Base-by-base conservation (phyloP, 805 yeast genomes). In the Ogataea paradorogensis region DNA sequence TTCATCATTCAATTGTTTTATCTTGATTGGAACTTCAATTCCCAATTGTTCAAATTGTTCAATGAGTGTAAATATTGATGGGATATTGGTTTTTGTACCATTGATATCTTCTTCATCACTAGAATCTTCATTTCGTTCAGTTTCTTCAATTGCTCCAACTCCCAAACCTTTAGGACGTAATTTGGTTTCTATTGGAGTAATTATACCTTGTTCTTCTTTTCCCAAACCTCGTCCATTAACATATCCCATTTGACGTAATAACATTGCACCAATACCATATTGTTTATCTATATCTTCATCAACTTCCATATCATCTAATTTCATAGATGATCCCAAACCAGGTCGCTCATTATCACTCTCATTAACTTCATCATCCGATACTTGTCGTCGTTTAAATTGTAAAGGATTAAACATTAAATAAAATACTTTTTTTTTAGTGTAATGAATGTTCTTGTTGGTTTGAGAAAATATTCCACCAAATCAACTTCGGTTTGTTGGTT, bases 171-270 rank as follows among this genome's bases (percentile, higher is more conserved):
- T 74, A 0, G 85, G 84, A 27, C 93, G 65, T 22, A 75, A 58
- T 38, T 74, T 73, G 3, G 85, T 82, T 45, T 85, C 82, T 6
- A 91, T 79, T 0, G 98, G 97, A n/a, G 72, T 76, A 0, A 73
- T 71, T 1, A 88, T 87, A 30, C 99, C 99, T 35, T 73, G 73
- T 1, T 80, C 77, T 16, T 70, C 59, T 5, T 66, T 66, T 2
- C 99, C 99, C n/a, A 91, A 70, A 0, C 97, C 98, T 52, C 74
- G 69, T 0, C 99, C 98, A 28, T 74, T 75, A 7, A 73, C 71
- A 61, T 86, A 90, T 0, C 99, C 99, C 98, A 91, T 90, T 46
- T 79, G 74, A 45, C 78, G 70, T 65, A 91, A 60, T 35, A 91
- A 64, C 35, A 72, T 63, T 3, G 95, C 95, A 26, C 98, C 98